These are phyloP conservation scores for Camelina laxa DNA, from an alignment of 345 rosid species.

Conservation along the genomic window DNA sequence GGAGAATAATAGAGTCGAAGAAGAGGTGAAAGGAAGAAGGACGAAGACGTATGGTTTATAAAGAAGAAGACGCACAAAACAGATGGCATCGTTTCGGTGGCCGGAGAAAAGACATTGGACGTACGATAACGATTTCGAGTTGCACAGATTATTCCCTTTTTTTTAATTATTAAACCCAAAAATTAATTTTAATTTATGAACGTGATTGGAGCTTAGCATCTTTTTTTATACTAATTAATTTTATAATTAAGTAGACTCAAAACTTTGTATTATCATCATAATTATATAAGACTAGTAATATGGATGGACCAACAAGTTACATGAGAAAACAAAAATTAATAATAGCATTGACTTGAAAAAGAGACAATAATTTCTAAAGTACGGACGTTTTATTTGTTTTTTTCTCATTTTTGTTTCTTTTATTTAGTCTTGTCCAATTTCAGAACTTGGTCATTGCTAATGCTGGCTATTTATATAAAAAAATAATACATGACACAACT, in stretches of 20 bases:
- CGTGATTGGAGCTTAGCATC: constrained; percentile 35
- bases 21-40: not conserved
- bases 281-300: not conserved
- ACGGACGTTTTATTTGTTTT: constrained; percentile 8
- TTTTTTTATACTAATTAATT: not conserved
- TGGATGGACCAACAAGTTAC: constrained; percentile 5
- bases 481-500: too few relatives aligned
- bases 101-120: constrained; percentile 40
- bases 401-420: not conserved
- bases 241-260: not conserved
- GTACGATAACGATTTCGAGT: constrained; percentile 39
- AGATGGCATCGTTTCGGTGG: constrained; percentile 32
- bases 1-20: not conserved
- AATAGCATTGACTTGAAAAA: constrained; percentile 20
- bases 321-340: not conserved
- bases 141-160: constrained; percentile 22
- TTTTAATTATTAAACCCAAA: not conserved
- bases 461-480: not conserved
- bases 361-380: constrained; percentile 12
- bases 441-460: constrained; percentile 23
- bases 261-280: constrained; percentile 10
- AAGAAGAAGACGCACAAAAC: constrained; percentile 13
- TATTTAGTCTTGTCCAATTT: not conserved
- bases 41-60: constrained; percentile 18
- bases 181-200: not conserved